phyloP scores from a whole-genome alignment of 2,329 filamentous ascomycete genomes.

The Aspergillus pseudotamarii region DNA sequence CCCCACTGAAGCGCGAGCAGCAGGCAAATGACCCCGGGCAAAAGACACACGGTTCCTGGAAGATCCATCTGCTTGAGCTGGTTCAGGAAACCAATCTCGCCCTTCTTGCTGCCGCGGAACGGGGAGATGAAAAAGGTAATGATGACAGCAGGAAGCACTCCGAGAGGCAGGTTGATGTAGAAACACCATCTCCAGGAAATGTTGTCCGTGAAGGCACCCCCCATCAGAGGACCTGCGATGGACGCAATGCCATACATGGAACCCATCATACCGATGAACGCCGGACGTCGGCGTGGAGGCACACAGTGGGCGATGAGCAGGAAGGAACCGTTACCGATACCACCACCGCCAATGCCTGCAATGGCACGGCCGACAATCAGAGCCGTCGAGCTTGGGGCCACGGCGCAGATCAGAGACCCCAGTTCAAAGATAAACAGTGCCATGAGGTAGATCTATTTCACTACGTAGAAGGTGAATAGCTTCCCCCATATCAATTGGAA shows the following conservation, averaged over 20 bases:
- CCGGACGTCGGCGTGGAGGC: constrained; percentile 19
- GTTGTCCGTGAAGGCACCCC: constrained; percentile 21
- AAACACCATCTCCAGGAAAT: constrained; percentile 46
- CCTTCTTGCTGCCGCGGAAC: constrained; percentile 40
- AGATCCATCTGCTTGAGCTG: constrained; percentile 47
- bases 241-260: constrained; percentile 39
- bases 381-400: not conserved
- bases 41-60: constrained; percentile 36
- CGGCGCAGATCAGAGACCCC: constrained; percentile 7
- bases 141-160: constrained; percentile 47
- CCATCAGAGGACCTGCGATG: constrained; percentile 35
- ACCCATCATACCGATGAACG: constrained; percentile 37
- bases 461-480: constrained; percentile 8
- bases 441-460: constrained; percentile 7
- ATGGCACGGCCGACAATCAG: constrained; percentile 10
- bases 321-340: constrained; percentile 34
- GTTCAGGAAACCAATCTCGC: constrained; percentile 25
- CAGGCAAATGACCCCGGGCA: constrained; percentile 33
- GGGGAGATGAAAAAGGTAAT: constrained; percentile 33
- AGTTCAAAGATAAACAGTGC: constrained; percentile 4
- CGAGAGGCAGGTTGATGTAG: constrained; percentile 60
- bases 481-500: constrained; percentile 13
- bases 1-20: constrained; percentile 57
- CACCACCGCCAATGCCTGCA: constrained; percentile 11
- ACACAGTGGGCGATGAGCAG: constrained; percentile 26